phyloP scores from a whole-genome alignment of 768 basidiomycete species.

The Russula emetica region DNA sequence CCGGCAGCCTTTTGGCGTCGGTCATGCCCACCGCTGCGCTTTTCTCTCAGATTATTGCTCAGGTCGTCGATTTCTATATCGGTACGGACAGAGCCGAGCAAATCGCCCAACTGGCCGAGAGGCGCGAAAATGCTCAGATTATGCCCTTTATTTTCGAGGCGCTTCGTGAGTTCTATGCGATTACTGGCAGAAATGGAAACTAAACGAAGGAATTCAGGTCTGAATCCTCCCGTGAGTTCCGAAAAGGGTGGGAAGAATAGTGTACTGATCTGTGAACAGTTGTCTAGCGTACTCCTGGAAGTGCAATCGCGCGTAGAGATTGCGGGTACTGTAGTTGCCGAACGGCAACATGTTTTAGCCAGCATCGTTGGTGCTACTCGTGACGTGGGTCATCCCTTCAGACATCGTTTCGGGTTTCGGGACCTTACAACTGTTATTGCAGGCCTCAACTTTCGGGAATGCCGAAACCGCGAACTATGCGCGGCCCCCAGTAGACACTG shows the following conservation, averaged over 20 bases:
- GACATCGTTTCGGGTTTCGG: not conserved
- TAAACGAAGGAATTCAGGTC: conserved; percentile 19
- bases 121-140: not conserved
- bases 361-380: conserved; percentile 28
- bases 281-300: conserved; percentile 19
- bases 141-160: conserved; percentile 27
- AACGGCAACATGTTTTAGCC: conserved; percentile 27
- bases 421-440: not conserved
- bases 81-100: conserved; percentile 23
- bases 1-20: conserved; percentile 49
- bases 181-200: not conserved
- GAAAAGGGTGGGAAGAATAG: not conserved
- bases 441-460: conserved; percentile 4
- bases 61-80: conserved; percentile 59
- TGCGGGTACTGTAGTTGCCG: conserved; percentile 20
- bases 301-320: conserved; percentile 6
- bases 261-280: conserved; percentile 10
- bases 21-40: conserved; percentile 51
- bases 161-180: conserved; percentile 17
- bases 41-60: conserved; percentile 53
- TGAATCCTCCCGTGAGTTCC: conserved; percentile 26
- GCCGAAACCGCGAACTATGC: not conserved
- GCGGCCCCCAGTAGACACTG: not conserved
- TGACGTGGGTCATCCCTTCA: conserved; percentile 15
- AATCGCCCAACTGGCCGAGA: conserved; percentile 9